Evolutionary conservation across 805 yeast genomes (phyloP), one percentile per base, ranked within the genome.

Genomic region (Saccharomycopsis fermentans): DNA sequence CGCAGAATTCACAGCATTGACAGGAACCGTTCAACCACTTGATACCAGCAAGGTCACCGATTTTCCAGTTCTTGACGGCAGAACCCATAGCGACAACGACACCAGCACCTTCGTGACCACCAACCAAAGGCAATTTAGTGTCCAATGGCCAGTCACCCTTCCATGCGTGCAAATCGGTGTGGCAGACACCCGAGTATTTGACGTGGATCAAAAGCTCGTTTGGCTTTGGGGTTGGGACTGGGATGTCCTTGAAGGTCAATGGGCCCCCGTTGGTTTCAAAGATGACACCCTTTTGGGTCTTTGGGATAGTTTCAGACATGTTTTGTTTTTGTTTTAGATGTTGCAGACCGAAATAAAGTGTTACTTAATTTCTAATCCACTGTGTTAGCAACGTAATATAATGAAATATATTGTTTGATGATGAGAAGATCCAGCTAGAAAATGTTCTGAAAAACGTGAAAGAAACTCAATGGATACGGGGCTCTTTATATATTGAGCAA

Each of bases 111-210:
- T 87, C 95, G 74, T 87, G 95, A 66, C 95, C 95, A 63, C 94
- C 94, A 55, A 87, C 90, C 65, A 86, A 75, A 26, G 94, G 92
- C 61, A 84, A 76, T 70, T 84, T 84, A 64, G 85, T 81, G 63
- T 74, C 81, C 71, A 86, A 76, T 55, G 95, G 94, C 95, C 96
- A 89, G 75, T 90, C 96, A 68, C 96, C 96, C 71, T 86, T 82
- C 91, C 94, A 87, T 58, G 95, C 96, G 77, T 90, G 96, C 71
- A 90, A 80, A 70, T 89, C 96, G 39, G 96, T 88, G 78, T 90
- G 96, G 75, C 96, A 89, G 59, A 89, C 96, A 74, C 96, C 96
- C 29, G 96, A 82, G 79, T 84, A 89, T 75, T 82, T 83, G 73
- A 90, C 83, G 72, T 90, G 83, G 74, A 90, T 77, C 70, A 90